Evolutionary conservation across 2,329 filamentous ascomycete genomes (phyloP).

Genomic region (Didymella sp.): DNA sequence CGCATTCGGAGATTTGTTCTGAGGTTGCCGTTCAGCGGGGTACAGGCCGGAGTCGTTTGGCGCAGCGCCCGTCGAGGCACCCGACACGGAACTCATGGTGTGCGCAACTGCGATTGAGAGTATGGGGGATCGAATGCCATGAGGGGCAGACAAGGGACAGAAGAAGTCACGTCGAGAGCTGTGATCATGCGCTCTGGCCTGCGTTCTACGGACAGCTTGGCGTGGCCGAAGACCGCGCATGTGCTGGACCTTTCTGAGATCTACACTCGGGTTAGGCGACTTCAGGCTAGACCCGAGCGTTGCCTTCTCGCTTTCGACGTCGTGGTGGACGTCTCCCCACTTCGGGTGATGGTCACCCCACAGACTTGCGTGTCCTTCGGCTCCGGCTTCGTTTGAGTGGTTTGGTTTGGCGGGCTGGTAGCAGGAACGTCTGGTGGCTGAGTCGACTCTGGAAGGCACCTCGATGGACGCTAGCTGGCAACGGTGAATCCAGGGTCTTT

Average conservation of each 20-base stretch:
- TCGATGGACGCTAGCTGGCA: slow-evolving; percentile 1
- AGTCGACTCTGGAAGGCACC: not conserved
- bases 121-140: slow-evolving; percentile 5
- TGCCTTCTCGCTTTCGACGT: slow-evolving; percentile 10
- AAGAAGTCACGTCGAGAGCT: slow-evolving; percentile 14
- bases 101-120: slow-evolving; percentile 6
- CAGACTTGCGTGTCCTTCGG: slow-evolving; percentile 9
- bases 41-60: slow-evolving; percentile 4
- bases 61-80: slow-evolving; percentile 10
- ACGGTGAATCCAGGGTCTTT: slow-evolving; percentile 3
- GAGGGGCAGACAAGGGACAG: not conserved
- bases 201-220: slow-evolving; percentile 15
- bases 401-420: slow-evolving; percentile 4
- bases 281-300: slow-evolving; percentile 2
- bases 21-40: slow-evolving; percentile 10
- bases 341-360: slow-evolving; percentile 14
- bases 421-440: not conserved
- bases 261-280: slow-evolving; percentile 11
- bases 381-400: not conserved
- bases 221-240: slow-evolving; percentile 11
- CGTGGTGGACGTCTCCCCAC: slow-evolving; percentile 15
- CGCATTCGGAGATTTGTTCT: slow-evolving; percentile 16
- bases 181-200: slow-evolving; percentile 20
- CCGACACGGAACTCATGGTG: slow-evolving; percentile 14
- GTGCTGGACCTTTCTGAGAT: slow-evolving; percentile 17